phyloP scores from a whole-genome alignment of 2,329 filamentous ascomycete species.

The Paramyrothecium sp. region DNA sequence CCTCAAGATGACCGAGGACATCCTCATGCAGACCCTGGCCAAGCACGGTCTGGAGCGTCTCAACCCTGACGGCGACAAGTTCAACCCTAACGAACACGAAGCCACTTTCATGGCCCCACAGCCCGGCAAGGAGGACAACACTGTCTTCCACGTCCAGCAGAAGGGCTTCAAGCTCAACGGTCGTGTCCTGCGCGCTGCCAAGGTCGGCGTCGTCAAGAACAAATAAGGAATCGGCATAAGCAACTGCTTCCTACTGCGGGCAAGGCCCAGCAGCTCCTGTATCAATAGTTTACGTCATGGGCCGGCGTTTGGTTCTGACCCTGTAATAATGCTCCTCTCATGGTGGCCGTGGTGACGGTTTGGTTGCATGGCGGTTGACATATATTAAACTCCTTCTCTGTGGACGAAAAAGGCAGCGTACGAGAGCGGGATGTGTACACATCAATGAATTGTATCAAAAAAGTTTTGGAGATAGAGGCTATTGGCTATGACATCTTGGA shows the following conservation, averaged over 20 bases:
- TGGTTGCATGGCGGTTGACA: neutral
- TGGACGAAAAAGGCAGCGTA: neutral
- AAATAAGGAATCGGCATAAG: slow-evolving; percentile 26
- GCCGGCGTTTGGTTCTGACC: neutral
- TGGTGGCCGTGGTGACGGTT: neutral
- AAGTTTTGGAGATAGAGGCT: neutral
- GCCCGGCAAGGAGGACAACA: slow-evolving; percentile 84
- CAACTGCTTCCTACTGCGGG: neutral
- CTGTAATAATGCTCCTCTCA: slow-evolving; percentile 3
- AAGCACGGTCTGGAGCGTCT: slow-evolving; percentile 94
- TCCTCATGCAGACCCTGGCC: slow-evolving; percentile 82
- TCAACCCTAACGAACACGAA: slow-evolving; percentile 96
- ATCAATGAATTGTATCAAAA: neutral
- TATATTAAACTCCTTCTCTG: neutral
- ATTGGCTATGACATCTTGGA: neutral
- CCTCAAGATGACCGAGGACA: slow-evolving; percentile 90
- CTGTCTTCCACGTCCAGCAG: slow-evolving; percentile 88
- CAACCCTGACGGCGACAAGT: slow-evolving; percentile 79
- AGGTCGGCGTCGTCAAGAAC: slow-evolving; percentile 96
- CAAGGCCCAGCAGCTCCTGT: neutral
- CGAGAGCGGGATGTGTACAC: neutral
- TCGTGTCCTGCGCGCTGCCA: slow-evolving; percentile 82
- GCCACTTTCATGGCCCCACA: slow-evolving; percentile 92
- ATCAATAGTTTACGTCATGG: neutral
- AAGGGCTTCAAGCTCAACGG: slow-evolving; percentile 97